Evolutionary conservation across 225 moss, liverwort and hornwort genomes (phyloP).

Genomic region (Pseudisothecium myosuroides): DNA sequence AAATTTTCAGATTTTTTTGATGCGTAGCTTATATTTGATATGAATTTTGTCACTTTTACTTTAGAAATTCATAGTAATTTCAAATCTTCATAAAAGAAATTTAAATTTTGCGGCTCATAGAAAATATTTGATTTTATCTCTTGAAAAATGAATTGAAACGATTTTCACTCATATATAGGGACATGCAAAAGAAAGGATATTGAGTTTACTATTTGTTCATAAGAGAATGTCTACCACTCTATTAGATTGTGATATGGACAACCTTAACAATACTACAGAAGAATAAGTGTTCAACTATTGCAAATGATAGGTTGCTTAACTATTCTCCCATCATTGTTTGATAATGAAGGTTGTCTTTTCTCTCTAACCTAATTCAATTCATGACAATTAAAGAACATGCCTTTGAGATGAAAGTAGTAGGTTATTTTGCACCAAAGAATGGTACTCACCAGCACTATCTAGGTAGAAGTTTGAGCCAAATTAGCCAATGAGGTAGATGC

Average conservation of each 20-base stretch:
- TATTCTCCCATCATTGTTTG: background rate
- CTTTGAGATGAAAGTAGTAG: background rate
- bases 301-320: background rate
- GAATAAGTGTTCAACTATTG: background rate
- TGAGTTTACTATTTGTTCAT: rapidly evolving
- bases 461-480: background rate
- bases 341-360: background rate
- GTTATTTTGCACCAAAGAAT: background rate
- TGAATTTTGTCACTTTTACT: background rate
- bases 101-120: too few species aligned
- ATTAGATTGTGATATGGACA: background rate
- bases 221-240: rapidly evolving
- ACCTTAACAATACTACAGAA: background rate
- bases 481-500: rapidly evolving
- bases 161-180: too few species aligned
- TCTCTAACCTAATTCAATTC: background rate
- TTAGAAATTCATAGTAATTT: too few species aligned
- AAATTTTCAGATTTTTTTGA: background rate
- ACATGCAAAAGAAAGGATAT: background rate
- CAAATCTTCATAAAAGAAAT: too few species aligned
- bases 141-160: too few species aligned
- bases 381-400: background rate
- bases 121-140: too few species aligned
- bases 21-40: background rate
- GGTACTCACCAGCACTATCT: rapidly evolving